phyloP scores from a whole-genome alignment of 1,284 basidiomycete species.

The Agaricales sp. region DNA sequence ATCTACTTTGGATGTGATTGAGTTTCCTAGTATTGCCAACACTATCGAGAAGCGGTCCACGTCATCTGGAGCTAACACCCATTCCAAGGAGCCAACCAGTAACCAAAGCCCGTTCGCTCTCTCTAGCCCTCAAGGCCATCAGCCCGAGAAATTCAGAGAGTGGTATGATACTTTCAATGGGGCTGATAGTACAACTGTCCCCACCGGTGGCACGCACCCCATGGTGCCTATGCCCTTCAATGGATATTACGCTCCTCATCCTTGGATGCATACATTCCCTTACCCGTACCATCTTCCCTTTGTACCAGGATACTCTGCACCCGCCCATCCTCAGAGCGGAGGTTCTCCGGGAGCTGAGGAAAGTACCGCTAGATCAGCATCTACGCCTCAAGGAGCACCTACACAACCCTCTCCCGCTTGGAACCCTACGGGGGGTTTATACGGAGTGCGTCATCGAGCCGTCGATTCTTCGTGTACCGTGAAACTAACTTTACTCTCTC shows the following conservation, averaged over 20 bases:
- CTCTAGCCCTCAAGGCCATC: conserved; percentile 1
- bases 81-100: background rate
- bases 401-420: conserved; percentile 15
- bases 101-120: background rate
- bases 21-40: background rate
- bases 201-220: conserved; percentile 16
- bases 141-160: conserved; percentile 24
- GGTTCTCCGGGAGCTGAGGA: conserved; percentile 28
- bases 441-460: conserved; percentile 27
- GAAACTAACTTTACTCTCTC: conserved; percentile 8
- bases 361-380: conserved; percentile 10
- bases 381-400: conserved; percentile 16
- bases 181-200: conserved; percentile 18
- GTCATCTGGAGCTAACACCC: background rate
- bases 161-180: conserved; percentile 25
- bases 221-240: conserved; percentile 23
- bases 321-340: conserved; percentile 16
- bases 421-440: conserved; percentile 30
- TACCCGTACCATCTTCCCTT: conserved; percentile 37
- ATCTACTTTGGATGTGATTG: background rate
- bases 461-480: background rate
- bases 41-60: conserved; percentile 13
- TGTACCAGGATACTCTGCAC: conserved; percentile 17
- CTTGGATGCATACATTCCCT: conserved; percentile 47
- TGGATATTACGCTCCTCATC: conserved; percentile 37